These are phyloP conservation scores for Kluyveromyces sp. DNA, from an alignment of 1,139 yeast genomes.

Conservation along the genomic window DNA sequence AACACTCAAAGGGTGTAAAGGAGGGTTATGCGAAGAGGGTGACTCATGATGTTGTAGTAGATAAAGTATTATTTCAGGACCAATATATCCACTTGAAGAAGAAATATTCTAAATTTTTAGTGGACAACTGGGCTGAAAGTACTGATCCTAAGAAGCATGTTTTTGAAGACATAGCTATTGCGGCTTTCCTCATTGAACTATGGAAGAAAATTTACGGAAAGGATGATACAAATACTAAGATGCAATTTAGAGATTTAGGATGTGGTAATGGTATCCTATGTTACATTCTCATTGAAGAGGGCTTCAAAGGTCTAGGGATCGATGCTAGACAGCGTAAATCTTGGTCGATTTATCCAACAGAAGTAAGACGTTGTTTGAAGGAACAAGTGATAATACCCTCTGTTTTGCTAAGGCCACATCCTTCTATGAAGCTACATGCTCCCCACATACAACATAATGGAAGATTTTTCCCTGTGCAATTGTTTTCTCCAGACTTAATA, in stretches of 20 bases:
- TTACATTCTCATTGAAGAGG: conserved; percentile 67
- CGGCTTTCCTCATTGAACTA: conserved; percentile 85
- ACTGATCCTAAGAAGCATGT: conserved; percentile 96
- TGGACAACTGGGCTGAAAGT: conserved; percentile 83
- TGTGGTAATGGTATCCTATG: conserved; percentile 93
- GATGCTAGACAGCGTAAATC: conserved; percentile 89
- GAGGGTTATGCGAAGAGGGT: conserved; percentile 85
- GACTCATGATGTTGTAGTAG: conserved; percentile 78
- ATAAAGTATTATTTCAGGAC: conserved; percentile 76
- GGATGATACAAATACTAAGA: conserved; percentile 33
- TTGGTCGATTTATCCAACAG: conserved; percentile 66
- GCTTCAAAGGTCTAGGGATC: conserved; percentile 74
- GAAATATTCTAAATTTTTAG: conserved; percentile 66
- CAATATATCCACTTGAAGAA: conserved; percentile 73
- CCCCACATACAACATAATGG: conserved; percentile 56
- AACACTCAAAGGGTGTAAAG: conserved; percentile 78
- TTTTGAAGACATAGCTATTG: conserved; percentile 92
- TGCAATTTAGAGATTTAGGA: conserved; percentile 82
- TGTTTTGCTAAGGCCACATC: conserved; percentile 59
- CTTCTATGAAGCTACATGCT: conserved; percentile 44
- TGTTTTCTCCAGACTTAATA: conserved; percentile 28
- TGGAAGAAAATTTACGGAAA: conserved; percentile 56
- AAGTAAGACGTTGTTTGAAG: conserved; percentile 47
- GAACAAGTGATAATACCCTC: conserved; percentile 81
- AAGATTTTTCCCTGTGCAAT: conserved; percentile 48